phyloP scores from a whole-genome alignment of 345 rosid genomes.

The Psidium guajava region DNA sequence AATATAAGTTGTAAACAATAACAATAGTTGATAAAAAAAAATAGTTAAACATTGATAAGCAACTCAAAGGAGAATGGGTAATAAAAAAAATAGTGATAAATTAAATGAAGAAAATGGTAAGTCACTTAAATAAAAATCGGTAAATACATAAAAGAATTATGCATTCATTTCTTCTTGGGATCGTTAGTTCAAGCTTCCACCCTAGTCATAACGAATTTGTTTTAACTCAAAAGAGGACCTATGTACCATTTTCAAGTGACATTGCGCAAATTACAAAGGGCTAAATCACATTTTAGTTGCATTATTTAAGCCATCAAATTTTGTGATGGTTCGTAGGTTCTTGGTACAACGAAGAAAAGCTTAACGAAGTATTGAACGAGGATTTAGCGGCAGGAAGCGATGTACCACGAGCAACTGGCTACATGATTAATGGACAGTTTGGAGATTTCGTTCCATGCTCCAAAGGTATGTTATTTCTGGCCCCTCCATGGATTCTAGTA shows the following conservation, averaged over 20 bases:
- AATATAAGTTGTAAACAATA: no score
- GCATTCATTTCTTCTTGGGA: background rate
- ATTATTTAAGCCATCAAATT: background rate
- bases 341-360: constrained; percentile 4
- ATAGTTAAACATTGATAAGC: no score
- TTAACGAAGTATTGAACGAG: background rate
- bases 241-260: background rate
- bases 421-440: constrained; percentile 19
- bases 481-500: background rate
- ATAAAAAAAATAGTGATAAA: no score
- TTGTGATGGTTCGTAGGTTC: constrained; percentile 33
- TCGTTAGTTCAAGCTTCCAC: background rate
- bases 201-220: background rate
- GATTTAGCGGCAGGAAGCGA: background rate
- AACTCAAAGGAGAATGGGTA: background rate
- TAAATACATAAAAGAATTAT: background rate
- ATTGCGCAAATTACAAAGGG: background rate
- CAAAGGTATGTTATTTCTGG: background rate
- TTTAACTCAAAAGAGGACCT: background rate
- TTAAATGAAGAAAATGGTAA: no score
- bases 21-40: no score
- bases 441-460: constrained; percentile 16
- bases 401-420: background rate
- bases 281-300: background rate
- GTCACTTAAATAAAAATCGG: no score